Base-by-base conservation (phyloP, 2,329 filamentous ascomycete species). In the Dothidotthia symphoricarpi region DNA sequence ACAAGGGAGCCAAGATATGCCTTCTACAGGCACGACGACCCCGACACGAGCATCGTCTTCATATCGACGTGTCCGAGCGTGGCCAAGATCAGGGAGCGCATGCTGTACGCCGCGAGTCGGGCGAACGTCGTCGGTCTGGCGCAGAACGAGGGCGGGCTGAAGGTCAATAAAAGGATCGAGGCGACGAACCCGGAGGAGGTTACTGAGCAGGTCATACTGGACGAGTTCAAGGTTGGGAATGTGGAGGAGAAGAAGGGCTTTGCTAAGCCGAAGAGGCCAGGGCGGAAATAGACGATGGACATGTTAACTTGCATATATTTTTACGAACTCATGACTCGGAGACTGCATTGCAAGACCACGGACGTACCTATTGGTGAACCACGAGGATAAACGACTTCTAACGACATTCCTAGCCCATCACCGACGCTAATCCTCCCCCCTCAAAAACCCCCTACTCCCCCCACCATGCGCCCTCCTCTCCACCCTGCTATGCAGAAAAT, bases 61-160 rank as follows among this genome's bases (percentile, higher is more conserved):
- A 81, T 93, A 61, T 91, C 89, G 69, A 91, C 86, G 5, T 89
- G 86, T 64, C 88, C 88, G 1, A 71, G 78, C 0, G 77, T 73
- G 17, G 80, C 76, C 35, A 86, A 82, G 68, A 86, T 93, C 71
- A 90, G 88, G 71, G 84, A 86, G 68, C 77, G 86, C 48, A 94
- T 94, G 88, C 68, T 93, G 59, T 93, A 93, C 63, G 86, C 87
- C 16, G 78, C 77, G 36, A 77, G 74, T 41, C 73, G 79, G 52
- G 69, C 70, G 17, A 71, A 72, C 16, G 84, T 87, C 3, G 71
- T 89, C 19, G 68, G 72, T n/a, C 64, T 83, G 24, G 86, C 86
- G 13, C 78, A 82, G 55, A 69, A 68, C 24, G 79, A 87, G 50
- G 83, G 80, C 1, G 82, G 81, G 0, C 59, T 91, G 34, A 74